Evolutionary conservation across 2,329 filamentous ascomycete genomes (phyloP).

Genomic region (Aspergillus clavatus): DNA sequence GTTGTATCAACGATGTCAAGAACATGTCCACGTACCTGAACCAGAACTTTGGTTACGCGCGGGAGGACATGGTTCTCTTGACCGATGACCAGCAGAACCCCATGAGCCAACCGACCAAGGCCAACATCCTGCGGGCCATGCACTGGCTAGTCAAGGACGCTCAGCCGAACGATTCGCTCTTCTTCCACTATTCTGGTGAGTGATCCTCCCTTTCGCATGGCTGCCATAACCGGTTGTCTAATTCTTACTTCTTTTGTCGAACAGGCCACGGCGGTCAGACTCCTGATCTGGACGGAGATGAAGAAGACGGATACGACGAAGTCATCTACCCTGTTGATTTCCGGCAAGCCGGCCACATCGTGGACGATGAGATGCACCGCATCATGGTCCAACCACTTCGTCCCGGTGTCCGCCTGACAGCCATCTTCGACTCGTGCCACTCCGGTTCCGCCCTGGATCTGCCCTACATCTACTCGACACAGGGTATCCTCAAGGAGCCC

Average conservation of each 20-base stretch:
- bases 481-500: slow-evolving; percentile 64
- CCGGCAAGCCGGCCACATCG: slow-evolving; percentile 63
- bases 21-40: slow-evolving; percentile 93
- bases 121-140: slow-evolving; percentile 93
- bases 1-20: slow-evolving; percentile 95
- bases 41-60: slow-evolving; percentile 83
- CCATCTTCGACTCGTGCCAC: slow-evolving; percentile 66
- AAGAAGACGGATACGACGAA: slow-evolving; percentile 73
- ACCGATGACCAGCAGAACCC: slow-evolving; percentile 96
- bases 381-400: slow-evolving; percentile 72
- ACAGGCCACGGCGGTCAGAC: slow-evolving; percentile 71
- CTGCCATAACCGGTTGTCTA: slow-evolving; percentile 7
- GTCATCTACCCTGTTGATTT: slow-evolving; percentile 76
- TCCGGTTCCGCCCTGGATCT: slow-evolving; percentile 63
- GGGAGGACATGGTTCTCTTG: slow-evolving; percentile 94
- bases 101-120: slow-evolving; percentile 94
- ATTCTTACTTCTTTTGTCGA: not conserved
- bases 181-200: slow-evolving; percentile 93
- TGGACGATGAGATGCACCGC: slow-evolving; percentile 73
- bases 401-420: slow-evolving; percentile 72
- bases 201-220: not conserved
- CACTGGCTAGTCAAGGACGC: slow-evolving; percentile 97
- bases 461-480: slow-evolving; percentile 63
- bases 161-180: slow-evolving; percentile 84
- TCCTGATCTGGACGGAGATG: slow-evolving; percentile 67